Base-by-base conservation (phyloP, 2,329 filamentous ascomycete genomes). In the Ascochyta viciae-villosae region DNA sequence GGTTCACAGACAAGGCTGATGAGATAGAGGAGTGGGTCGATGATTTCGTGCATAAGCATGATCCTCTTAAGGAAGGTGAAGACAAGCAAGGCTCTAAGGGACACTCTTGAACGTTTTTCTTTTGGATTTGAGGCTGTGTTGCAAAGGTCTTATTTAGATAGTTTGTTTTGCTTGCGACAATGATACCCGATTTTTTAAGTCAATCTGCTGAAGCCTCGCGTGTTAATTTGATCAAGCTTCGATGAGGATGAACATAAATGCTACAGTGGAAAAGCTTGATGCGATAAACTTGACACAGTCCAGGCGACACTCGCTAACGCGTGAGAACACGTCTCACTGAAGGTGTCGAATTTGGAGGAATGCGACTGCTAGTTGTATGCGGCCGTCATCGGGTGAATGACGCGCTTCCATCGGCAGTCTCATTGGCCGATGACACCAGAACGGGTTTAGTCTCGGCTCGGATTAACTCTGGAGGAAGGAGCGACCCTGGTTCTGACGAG, bases 1-100 rank as follows among this genome's bases (percentile, higher is more conserved):
- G 72, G 73, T 53, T 77, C 33, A 67, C 67, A 38, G 73, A 76
- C 13, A 72, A 74, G 54, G 72, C 68, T 3, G 71, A 75, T 23
- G 61, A 68, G 15, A 64, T 73, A 1, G 70, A 72, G 47, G 67
- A 70, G 10, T 77, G 74, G 74, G 74, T 76, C 0, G 70, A 74
- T 41, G 62, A 61, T 8, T 72, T 75, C 43, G 35, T 75, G 19
- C 61, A 73, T 51, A 62, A 68, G 37, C 70, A 74, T 57, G 58
- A 68, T 38, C 63, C 66, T 33, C 63, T 60, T 12, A 44, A 56
- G 42, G 27, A 54, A 24, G 57, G 47, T 42, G 35, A 51, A 16
- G 47, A 50, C 1, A 44, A 54, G 19, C 22, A 41, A 22, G n/a
- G n/a, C 3, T 43, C 9, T 46, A 26, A 12, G 9, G 7, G 7